phyloP scores from a whole-genome alignment of 2,329 filamentous ascomycete genomes.

The Aureobasidium sp. region DNA sequence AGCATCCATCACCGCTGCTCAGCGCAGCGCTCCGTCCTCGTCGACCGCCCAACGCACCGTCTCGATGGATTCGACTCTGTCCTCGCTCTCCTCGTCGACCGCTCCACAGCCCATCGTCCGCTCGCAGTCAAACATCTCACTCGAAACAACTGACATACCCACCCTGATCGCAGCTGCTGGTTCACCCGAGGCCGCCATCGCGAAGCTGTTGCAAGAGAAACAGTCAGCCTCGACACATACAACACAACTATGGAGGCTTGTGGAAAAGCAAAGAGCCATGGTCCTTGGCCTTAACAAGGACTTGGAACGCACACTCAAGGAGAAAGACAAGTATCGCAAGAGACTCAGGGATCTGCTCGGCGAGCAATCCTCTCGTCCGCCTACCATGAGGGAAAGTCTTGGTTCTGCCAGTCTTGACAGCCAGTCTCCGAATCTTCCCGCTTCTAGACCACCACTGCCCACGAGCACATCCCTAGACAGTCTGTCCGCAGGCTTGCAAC shows the following conservation, averaged over 20 bases:
- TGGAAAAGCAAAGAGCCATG: conserved; percentile 93
- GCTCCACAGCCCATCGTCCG: conserved; percentile 52
- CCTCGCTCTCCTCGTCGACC: conserved; percentile 43
- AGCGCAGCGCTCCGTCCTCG: background rate
- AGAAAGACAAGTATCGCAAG: conserved; percentile 88
- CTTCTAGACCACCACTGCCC: conserved; percentile 11
- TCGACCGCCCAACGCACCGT: conserved; percentile 57
- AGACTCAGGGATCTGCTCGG: conserved; percentile 71
- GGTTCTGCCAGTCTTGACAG: conserved; percentile 21
- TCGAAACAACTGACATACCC: conserved; percentile 62
- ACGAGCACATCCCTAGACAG: conserved; percentile 5
- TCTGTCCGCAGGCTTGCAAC: conserved; percentile 1
- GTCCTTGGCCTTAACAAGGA: conserved; percentile 92
- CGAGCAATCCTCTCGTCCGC: conserved; percentile 31
- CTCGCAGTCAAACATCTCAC: conserved; percentile 49
- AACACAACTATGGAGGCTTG: conserved; percentile 83
- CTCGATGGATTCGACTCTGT: conserved; percentile 91
- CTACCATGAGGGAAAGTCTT: conserved; percentile 17
- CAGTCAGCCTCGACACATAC: conserved; percentile 83
- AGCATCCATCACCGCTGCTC: background rate
- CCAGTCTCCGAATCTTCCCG: conserved; percentile 19
- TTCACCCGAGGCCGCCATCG: conserved; percentile 79
- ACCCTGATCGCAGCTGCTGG: conserved; percentile 75
- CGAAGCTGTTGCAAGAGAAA: conserved; percentile 85
- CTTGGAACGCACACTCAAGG: conserved; percentile 79